These are phyloP conservation scores for Ophiosphaerella narmari DNA, from an alignment of 2,329 filamentous ascomycete genomes.

Conservation along the genomic window DNA sequence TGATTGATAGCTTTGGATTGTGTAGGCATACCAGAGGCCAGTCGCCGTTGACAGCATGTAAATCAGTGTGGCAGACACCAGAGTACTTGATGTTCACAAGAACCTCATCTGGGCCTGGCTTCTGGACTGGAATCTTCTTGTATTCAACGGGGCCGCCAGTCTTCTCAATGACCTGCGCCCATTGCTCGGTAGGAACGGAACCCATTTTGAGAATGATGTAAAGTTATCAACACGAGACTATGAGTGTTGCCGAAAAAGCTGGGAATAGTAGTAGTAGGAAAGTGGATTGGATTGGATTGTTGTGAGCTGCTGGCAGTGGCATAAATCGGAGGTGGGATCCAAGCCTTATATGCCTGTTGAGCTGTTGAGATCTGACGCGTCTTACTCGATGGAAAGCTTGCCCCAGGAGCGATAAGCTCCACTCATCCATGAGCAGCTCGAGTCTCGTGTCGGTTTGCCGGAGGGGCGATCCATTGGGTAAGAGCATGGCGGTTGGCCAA, in stretches of 20 bases:
- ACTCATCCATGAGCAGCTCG: constrained; percentile 25
- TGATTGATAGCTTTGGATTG: neutral
- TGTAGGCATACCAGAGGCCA: constrained; percentile 69
- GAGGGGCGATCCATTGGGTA: constrained; percentile 3
- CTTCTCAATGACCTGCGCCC: constrained; percentile 88
- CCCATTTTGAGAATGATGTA: constrained; percentile 46
- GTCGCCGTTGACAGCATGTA: constrained; percentile 82
- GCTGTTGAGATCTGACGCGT: constrained; percentile 13
- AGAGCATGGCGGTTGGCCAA: constrained; percentile 12
- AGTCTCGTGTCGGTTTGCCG: constrained; percentile 29
- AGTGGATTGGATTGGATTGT: constrained; percentile 12
- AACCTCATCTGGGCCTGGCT: constrained; percentile 86
- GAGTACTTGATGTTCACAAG: constrained; percentile 90
- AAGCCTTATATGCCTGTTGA: constrained; percentile 25
- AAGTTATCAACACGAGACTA: neutral
- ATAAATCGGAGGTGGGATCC: constrained; percentile 4
- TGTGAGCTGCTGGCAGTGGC: constrained; percentile 8
- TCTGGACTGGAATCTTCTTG: constrained; percentile 80
- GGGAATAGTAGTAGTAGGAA: neutral
- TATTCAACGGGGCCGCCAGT: constrained; percentile 71
- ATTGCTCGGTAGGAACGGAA: constrained; percentile 79
- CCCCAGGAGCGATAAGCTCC: constrained; percentile 18
- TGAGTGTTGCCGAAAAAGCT: neutral
- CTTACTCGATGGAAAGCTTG: neutral
- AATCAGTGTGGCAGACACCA: constrained; percentile 89